Conservation (phyloP, 1,139 yeast genomes). For the Debaryomyces coudertii region DNA sequence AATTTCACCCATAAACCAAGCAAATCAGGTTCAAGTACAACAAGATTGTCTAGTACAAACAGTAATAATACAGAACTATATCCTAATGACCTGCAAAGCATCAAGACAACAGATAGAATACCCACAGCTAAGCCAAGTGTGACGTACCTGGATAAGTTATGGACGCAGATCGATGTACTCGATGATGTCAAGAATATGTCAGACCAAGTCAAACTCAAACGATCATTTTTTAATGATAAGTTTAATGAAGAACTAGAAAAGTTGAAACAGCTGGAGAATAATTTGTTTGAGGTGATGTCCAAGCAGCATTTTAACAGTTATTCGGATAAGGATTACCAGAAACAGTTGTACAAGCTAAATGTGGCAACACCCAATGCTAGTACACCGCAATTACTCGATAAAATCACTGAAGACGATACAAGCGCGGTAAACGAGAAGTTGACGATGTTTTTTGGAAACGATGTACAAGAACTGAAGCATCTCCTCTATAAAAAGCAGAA, state of each 20-base stretch:
- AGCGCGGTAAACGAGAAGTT: conserved; percentile 19
- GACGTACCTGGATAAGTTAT: conserved; percentile 70
- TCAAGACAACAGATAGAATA: conserved; percentile 45
- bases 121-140: conserved; percentile 55
- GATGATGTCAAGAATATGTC: conserved; percentile 79
- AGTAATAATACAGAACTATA: conserved; percentile 22
- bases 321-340: conserved; percentile 22
- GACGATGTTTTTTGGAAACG: conserved; percentile 25
- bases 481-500: conserved; percentile 33
- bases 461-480: conserved; percentile 15
- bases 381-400: conserved; percentile 1
- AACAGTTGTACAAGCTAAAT: conserved; percentile 26
- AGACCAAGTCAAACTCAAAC: conserved; percentile 51
- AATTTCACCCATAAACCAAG: conserved; percentile 6
- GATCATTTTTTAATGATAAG: conserved; percentile 63
- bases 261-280: conserved; percentile 63
- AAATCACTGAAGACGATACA: conserved; percentile 14
- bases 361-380: background rate
- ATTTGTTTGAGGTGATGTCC: conserved; percentile 60
- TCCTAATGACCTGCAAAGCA: conserved; percentile 30
- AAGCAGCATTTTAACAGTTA: conserved; percentile 31
- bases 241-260: conserved; percentile 60
- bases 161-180: conserved; percentile 87
- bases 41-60: conserved; percentile 30
- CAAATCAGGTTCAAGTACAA: conserved; percentile 20